Base-by-base conservation (phyloP, 225 moss, liverwort and hornwort species). In the Physcomitrellopsis africana region DNA sequence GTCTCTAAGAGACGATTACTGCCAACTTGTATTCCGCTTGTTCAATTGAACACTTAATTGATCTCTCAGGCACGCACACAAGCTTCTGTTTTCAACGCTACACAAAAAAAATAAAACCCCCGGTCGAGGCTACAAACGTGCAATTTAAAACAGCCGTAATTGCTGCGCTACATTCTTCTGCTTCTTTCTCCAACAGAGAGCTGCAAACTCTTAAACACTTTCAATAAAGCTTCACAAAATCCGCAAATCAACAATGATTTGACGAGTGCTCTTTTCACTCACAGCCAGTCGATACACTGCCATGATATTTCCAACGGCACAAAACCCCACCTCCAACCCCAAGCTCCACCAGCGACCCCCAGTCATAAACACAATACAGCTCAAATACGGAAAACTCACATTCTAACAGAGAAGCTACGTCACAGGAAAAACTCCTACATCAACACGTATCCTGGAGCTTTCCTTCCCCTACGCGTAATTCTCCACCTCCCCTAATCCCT, bases 241-340 rank as follows among this genome's bases (percentile, higher is more conserved):
- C 76, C 76, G 59, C 72, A 85, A 82, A 76, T 68, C 76, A 26
- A 68, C 85, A 70, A 85, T 79, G 68, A 76, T 82, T 54, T 65
- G 81, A 69, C 59, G 37, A 43, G 72, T 60, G 51, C 63, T 63
- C 53, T 55, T 79, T 65, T 69, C 75, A 23, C 72, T 78, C 77
- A 68, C 54, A 43, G 29, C 70, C 52, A 74, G 19, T 18, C 79
- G 13, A 32, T 69, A 72, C 22, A 76, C 59, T 5, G 68, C 80
- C 84, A 80, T 84, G 60, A 37, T 73, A 60, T 73, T 32, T 22
- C 32, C 32, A 7, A 37, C 32, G 4, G 32, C 32, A 37, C 32
- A 37, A 37, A 37, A 37, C 32, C 32, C 32, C 32, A 37, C 32
- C 32, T 37, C 32, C 32, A 37, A 37, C 32, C 32, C 32, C 32